Base-by-base conservation (phyloP, 305 asterid species). In the Solanum aculeatissimum region DNA sequence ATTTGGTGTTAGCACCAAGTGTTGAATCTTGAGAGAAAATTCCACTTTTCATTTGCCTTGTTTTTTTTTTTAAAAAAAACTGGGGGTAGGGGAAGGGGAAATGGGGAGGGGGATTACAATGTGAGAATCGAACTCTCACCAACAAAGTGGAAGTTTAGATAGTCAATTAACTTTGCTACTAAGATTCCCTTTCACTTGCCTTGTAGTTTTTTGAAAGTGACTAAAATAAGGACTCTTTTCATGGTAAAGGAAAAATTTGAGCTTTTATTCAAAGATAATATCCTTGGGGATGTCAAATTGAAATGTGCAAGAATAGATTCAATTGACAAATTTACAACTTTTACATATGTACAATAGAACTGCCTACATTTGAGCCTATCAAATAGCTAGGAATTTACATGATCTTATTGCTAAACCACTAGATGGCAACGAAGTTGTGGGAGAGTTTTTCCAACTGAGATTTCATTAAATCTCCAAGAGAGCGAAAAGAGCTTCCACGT, bases 401-500 rank as follows among this genome's bases (percentile, higher is more conserved):
- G 85, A 85, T 62, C 84, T 90, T 80, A 88, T 89, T 66, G 92
- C 81, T 47, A 47, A 25, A 68, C 70, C 27, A 81, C 82, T 85
- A 79, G 70, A 83, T 83, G 9, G 86, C 87, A 43, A 93, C 80
- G 66, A 93, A 92, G 82, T 89, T 88, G 85, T 90, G 91, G 82
- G 97, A 89, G 88, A 93, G 84, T 62, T 93, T 93, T 23, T 86
- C 92, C 11, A 92, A 86, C 75, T 90, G 93, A 51, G 94, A 92
- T 82, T 89, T 94, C 70, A 94, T 83, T 21, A 91, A 87, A 43
- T 91, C 90, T n/a, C 93, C 93, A 15, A 93, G 80, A 16, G 98
- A 92, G 77, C 91, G 88, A 65, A 85, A 89, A 68, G 91, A 90
- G 83, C 88, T 87, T 85, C n/a, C 84, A 63, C 69, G 82, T 29